These are phyloP conservation scores for Crithidia expoeki DNA, from an alignment of 208 protist species.

Conservation along the genomic window DNA sequence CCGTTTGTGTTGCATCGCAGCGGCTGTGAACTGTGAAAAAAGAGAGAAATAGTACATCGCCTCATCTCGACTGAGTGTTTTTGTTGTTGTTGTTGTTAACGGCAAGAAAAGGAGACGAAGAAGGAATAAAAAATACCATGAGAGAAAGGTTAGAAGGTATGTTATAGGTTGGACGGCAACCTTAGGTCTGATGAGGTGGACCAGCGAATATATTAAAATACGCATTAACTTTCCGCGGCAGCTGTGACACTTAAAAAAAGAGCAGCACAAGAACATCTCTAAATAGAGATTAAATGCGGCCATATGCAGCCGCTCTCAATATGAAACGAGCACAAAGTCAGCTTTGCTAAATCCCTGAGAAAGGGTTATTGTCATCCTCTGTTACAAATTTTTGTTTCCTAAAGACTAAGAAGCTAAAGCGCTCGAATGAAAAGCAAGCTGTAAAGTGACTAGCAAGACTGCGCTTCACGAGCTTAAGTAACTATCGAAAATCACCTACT, in stretches of 20 bases:
- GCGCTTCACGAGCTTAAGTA: constrained; percentile 16
- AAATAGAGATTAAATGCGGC: no score
- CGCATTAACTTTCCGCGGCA: no score
- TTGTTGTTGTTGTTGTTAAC: neutral
- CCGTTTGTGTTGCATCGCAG: neutral
- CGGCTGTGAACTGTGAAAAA: neutral
- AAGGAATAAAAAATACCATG: constrained; percentile 7
- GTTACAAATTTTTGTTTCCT: constrained; percentile 2
- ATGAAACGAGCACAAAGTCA: no score
- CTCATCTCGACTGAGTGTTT: neutral
- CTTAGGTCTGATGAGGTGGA: no score
- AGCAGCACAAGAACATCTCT: no score
- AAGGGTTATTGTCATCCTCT: no score
- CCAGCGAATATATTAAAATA: no score
- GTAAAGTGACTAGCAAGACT: constrained; percentile 24
- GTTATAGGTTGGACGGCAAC: no score
- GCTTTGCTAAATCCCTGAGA: no score
- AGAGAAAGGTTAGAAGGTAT: no score
- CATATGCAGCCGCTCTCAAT: no score
- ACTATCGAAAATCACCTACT: constrained; percentile 5
- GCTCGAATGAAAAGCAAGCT: constrained; percentile 8
- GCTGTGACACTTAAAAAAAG: no score
- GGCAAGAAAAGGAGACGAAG: neutral
- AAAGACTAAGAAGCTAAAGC: constrained; percentile 30
- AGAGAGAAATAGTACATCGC: neutral